phyloP scores from a whole-genome alignment of 106 monocot genomes.

The Acorus calamus region DNA sequence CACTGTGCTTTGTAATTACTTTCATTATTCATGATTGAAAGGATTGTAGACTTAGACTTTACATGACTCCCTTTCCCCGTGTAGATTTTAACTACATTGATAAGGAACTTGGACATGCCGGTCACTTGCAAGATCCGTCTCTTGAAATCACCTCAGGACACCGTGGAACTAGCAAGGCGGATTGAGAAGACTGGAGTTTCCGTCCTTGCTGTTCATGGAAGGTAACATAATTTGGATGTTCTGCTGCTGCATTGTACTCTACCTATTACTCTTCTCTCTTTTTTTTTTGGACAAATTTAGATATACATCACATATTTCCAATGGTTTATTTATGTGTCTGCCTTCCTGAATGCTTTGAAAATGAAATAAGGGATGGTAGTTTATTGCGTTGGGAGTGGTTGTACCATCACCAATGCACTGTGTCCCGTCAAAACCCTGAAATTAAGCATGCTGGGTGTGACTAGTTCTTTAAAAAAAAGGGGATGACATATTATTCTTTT shows the following conservation, averaged over 20 bases:
- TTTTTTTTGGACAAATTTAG: background rate
- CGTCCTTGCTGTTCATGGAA: slow-evolving; percentile 95
- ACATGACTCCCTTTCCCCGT: background rate
- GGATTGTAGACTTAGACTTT: background rate
- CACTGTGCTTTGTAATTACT: background rate
- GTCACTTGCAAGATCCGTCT: slow-evolving; percentile 96
- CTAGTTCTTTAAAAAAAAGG: no score
- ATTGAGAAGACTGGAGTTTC: slow-evolving; percentile 91
- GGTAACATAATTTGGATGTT: slow-evolving; percentile 25
- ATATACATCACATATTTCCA: background rate
- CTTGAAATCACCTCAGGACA: slow-evolving; percentile 47
- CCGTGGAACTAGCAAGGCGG: slow-evolving; percentile 73
- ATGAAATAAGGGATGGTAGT: no score
- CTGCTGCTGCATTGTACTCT: background rate
- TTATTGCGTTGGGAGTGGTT: no score
- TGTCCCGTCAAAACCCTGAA: no score
- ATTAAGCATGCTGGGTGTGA: no score
- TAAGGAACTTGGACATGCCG: slow-evolving; percentile 65
- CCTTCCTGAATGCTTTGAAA: no score
- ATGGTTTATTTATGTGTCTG: slow-evolving; percentile 1
- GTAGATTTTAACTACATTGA: slow-evolving; percentile 90
- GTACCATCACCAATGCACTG: no score
- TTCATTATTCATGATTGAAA: background rate
- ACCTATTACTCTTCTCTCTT: background rate
- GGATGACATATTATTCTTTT: no score